These are phyloP conservation scores for Annulohypoxylon moriforme DNA, from an alignment of 495 filamentous ascomycete genomes.

Conservation along the genomic window DNA sequence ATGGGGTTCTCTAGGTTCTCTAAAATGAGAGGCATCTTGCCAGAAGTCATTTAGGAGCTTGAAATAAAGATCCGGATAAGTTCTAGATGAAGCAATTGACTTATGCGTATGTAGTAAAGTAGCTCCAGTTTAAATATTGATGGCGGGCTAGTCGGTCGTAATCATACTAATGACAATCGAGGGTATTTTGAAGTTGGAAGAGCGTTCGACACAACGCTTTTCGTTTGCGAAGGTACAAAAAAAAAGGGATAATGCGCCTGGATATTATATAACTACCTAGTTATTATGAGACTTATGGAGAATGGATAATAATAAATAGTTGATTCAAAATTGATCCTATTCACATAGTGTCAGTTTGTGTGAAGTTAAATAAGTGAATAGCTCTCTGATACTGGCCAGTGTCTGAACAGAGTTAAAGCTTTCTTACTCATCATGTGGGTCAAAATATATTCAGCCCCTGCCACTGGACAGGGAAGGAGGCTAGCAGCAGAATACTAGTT, in stretches of 20 bases:
- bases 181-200: too few species aligned
- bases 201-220: not conserved
- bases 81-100: not conserved
- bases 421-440: slow-evolving; percentile 12
- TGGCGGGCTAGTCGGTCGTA: not conserved
- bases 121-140: not conserved
- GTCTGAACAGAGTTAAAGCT: not conserved
- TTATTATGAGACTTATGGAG: not conserved
- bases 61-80: not conserved
- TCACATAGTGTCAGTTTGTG: not conserved
- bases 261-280: not conserved
- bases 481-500: not conserved
- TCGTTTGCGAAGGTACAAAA: too few species aligned
- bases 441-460: not conserved
- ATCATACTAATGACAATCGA: slow-evolving; percentile 1
- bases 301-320: not conserved
- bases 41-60: slow-evolving; percentile 40
- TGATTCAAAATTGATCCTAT: not conserved
- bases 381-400: not conserved
- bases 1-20: slow-evolving; percentile 50
- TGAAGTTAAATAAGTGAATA: not conserved
- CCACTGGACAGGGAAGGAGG: not conserved
- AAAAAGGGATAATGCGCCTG: not conserved
- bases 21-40: slow-evolving; percentile 54
- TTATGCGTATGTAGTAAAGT: not conserved